Conservation (phyloP, 2,329 filamentous ascomycete species). For the Neodidymelliopsis sp. region DNA sequence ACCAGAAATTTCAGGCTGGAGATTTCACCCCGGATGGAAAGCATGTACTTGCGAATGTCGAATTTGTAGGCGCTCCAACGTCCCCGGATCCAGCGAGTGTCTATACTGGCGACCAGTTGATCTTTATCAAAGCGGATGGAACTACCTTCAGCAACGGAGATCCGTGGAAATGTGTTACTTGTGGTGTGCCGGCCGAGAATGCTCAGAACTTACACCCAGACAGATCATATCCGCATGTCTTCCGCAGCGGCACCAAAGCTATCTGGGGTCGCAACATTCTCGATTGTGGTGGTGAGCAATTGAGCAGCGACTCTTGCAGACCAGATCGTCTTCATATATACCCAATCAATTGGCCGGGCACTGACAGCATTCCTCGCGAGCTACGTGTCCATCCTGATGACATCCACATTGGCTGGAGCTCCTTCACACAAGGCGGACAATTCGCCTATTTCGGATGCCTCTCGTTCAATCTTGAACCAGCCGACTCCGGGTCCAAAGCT, state of each 20-base stretch:
- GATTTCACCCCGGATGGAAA: constrained; percentile 55
- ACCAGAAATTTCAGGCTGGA: constrained; percentile 33
- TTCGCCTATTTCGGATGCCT: constrained; percentile 50
- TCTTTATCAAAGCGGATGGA: constrained; percentile 53
- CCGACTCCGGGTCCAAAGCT: constrained; percentile 5
- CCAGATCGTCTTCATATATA: constrained; percentile 51
- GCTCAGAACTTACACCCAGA: constrained; percentile 24
- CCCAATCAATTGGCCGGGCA: constrained; percentile 51
- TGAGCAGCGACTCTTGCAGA: constrained; percentile 50
- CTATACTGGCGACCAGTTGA: constrained; percentile 52
- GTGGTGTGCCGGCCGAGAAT: constrained; percentile 51
- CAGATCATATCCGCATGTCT: constrained; percentile 55
- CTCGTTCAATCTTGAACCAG: constrained; percentile 50
- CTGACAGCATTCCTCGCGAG: constrained; percentile 51
- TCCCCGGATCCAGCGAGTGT: constrained; percentile 51
- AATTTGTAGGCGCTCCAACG: constrained; percentile 54
- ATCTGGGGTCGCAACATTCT: constrained; percentile 45
- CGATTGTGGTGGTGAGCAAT: constrained; percentile 44
- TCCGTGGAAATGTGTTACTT: constrained; percentile 59
- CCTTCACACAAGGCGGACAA: constrained; percentile 42
- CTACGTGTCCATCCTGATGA: constrained; percentile 57
- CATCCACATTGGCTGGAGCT: constrained; percentile 54
- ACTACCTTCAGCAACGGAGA: constrained; percentile 55
- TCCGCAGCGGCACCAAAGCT: constrained; percentile 49
- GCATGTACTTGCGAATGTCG: constrained; percentile 52